phyloP scores from a whole-genome alignment of 371 early-diverging fungal genomes.

The Mucor saturninus region DNA sequence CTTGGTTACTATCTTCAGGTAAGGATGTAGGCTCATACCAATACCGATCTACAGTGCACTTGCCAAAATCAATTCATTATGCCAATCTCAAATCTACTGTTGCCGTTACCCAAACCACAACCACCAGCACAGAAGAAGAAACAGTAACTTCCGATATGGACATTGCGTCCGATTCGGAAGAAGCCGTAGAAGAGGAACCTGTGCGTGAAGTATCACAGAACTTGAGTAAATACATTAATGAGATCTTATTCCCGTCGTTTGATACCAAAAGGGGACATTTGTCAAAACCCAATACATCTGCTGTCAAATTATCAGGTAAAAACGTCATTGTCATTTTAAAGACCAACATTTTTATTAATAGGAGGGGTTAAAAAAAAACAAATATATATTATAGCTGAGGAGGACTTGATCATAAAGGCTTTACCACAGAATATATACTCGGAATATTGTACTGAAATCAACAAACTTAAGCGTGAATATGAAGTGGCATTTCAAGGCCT shows the following conservation, averaged over 20 bases:
- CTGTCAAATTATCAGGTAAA: no score
- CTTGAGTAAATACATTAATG: not conserved
- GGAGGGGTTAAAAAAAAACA: no score
- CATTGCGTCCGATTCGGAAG: conserved; percentile 14
- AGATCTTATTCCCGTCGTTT: not conserved
- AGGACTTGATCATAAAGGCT: not conserved
- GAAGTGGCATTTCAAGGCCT: not conserved
- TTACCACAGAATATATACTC: not conserved
- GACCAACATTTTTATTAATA: no score
- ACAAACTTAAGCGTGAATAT: not conserved
- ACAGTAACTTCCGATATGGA: conserved; percentile 14
- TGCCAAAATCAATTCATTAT: conserved; percentile 11
- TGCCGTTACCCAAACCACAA: not conserved
- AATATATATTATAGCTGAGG: not conserved
- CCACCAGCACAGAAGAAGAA: not conserved
- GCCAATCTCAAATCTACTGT: not conserved
- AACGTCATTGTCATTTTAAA: no score
- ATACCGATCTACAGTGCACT: conserved; percentile 2
- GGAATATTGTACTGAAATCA: not conserved
- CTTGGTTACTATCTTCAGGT: not conserved
- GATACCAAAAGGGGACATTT: no score
- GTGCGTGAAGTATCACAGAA: no score
- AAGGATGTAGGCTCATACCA: conserved; percentile 7
- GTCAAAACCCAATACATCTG: no score
- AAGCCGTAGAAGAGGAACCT: not conserved